These are phyloP conservation scores for Sporobolomyces roseus DNA, from an alignment of 768 basidiomycete species.

Conservation along the genomic window DNA sequence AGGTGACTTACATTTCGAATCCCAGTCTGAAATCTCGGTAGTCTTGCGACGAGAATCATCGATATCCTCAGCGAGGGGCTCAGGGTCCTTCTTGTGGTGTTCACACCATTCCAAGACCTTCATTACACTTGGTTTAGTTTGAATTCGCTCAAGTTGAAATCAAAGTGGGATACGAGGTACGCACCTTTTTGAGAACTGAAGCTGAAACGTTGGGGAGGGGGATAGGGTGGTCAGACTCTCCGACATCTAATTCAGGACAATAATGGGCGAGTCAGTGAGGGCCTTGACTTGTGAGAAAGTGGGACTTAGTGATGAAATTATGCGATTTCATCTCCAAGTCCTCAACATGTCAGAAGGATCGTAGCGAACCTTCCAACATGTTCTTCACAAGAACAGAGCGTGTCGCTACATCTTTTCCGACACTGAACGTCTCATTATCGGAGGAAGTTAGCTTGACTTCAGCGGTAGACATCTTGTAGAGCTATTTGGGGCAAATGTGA, in stretches of 20 bases:
- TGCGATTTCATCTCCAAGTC: too few relatives aligned
- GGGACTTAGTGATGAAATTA: too few relatives aligned
- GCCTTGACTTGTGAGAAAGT: too few relatives aligned
- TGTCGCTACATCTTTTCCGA: constrained; percentile 73
- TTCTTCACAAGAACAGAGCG: constrained; percentile 96
- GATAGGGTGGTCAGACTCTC: constrained; percentile 89
- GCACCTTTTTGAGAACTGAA: constrained; percentile 84
- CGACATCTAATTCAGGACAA: constrained; percentile 63
- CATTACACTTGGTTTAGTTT: too few relatives aligned
- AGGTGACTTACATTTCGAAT: constrained; percentile 66
- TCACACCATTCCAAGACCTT: constrained; percentile 99
- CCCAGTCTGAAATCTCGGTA: constrained; percentile 99
- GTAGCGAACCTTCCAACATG: constrained; percentile 85
- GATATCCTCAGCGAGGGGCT: constrained; percentile 76
- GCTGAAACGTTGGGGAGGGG: constrained; percentile 91
- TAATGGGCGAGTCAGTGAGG: neutral
- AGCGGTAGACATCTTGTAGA: too few relatives aligned
- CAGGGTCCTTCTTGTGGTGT: constrained; percentile 95
- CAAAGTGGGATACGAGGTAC: too few relatives aligned
- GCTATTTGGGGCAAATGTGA: too few relatives aligned
- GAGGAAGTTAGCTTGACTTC: constrained; percentile 82
- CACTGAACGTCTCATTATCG: constrained; percentile 88
- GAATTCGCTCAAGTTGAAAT: too few relatives aligned
- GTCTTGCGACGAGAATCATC: constrained; percentile 96
- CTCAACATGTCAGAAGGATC: too few relatives aligned